Conservation (phyloP, 176 grass and related monocot genomes). For the Musa beccarii region DNA sequence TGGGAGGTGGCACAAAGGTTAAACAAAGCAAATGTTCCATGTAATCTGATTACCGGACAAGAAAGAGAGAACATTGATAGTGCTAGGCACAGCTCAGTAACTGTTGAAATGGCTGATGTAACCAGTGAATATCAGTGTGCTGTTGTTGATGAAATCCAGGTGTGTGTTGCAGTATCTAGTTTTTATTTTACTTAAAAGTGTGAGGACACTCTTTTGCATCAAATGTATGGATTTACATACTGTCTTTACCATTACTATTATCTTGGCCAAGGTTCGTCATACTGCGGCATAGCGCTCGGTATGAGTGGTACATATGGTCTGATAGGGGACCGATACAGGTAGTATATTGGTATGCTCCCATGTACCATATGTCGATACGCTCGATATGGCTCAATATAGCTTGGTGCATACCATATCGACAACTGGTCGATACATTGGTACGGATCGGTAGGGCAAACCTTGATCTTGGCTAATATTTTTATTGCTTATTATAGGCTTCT, state of each 20-base stretch:
- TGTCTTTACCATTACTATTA: not conserved
- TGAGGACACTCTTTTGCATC: not conserved
- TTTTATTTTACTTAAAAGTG: slow-evolving; percentile 3
- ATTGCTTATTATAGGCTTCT: too few species aligned
- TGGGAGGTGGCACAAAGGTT: slow-evolving; percentile 78
- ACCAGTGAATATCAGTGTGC: slow-evolving; percentile 70
- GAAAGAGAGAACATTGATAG: slow-evolving; percentile 77
- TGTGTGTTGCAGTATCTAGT: slow-evolving; percentile 11
- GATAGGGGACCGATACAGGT: too few species aligned
- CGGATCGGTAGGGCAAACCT: too few species aligned
- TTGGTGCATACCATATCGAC: too few species aligned
- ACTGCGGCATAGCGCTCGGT: too few species aligned
- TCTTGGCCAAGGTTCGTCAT: too few species aligned
- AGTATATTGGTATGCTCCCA: too few species aligned
- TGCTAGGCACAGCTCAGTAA: slow-evolving; percentile 82
- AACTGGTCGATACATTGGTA: too few species aligned
- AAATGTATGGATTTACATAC: not conserved
- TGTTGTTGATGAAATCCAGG: slow-evolving; percentile 99
- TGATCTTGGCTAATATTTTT: too few species aligned
- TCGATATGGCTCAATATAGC: too few species aligned
- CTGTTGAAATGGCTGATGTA: slow-evolving; percentile 87
- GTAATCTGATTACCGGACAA: slow-evolving; percentile 92
- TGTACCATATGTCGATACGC: too few species aligned
- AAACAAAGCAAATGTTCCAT: slow-evolving; percentile 72
- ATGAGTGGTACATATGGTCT: too few species aligned